Evolutionary conservation across 805 yeast species (phyloP).

Genomic region (Candida xyloterini): DNA sequence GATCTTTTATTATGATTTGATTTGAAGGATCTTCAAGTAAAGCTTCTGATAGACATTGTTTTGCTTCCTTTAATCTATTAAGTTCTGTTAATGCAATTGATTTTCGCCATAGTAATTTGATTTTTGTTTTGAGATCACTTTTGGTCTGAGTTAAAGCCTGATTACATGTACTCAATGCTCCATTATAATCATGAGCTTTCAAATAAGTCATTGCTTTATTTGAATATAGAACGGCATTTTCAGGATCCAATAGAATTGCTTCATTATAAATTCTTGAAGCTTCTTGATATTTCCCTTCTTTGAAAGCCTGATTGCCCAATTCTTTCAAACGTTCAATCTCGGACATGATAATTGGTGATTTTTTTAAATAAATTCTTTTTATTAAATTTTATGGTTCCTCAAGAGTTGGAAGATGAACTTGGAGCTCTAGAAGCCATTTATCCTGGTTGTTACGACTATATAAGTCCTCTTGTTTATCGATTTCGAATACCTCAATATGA

Average conservation of each 20-base stretch:
- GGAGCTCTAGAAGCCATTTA: slow-evolving; percentile 85
- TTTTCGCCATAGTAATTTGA: slow-evolving; percentile 53
- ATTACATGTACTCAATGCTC: slow-evolving; percentile 50
- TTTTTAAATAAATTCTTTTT: not conserved
- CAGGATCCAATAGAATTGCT: slow-evolving; percentile 49
- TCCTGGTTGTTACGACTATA: slow-evolving; percentile 53
- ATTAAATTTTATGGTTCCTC: slow-evolving; percentile 28
- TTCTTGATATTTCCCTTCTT: slow-evolving; percentile 38
- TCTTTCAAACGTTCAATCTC: slow-evolving; percentile 34
- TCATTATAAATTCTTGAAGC: slow-evolving; percentile 56
- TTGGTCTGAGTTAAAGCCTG: slow-evolving; percentile 39
- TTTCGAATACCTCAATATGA: slow-evolving; percentile 62
- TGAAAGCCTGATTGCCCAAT: slow-evolving; percentile 55
- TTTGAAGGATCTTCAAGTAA: slow-evolving; percentile 7
- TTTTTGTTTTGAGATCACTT: slow-evolving; percentile 31
- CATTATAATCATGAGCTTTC: slow-evolving; percentile 45
- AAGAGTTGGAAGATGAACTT: slow-evolving; percentile 67
- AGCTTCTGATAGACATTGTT: slow-evolving; percentile 32
- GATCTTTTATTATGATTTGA: slow-evolving; percentile 7
- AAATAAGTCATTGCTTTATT: slow-evolving; percentile 67
- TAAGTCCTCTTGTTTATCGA: slow-evolving; percentile 41
- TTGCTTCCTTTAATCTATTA: slow-evolving; percentile 29
- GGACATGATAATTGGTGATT: slow-evolving; percentile 11
- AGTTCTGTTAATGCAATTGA: slow-evolving; percentile 40
- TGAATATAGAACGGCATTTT: slow-evolving; percentile 57